Conservation (phyloP, 2,329 filamentous ascomycete genomes). For the Epicoccum nigrum region DNA sequence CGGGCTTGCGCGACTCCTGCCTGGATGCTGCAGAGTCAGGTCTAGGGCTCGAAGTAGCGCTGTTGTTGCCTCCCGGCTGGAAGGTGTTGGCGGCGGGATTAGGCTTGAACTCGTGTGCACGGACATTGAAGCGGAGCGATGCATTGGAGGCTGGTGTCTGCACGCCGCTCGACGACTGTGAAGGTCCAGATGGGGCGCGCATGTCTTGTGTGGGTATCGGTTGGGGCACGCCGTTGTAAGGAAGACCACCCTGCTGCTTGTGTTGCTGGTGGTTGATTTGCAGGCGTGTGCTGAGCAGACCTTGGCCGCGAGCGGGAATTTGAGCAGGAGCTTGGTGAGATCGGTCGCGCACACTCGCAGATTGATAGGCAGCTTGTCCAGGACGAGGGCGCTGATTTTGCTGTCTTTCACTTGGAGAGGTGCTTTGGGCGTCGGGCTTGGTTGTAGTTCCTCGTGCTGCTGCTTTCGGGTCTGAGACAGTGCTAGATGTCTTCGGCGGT, state of each 20-base stretch:
- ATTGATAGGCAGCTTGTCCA: conserved; percentile 48
- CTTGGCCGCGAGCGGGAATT: conserved; percentile 47
- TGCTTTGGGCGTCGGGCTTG: conserved; percentile 40
- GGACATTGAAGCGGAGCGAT: conserved; percentile 65
- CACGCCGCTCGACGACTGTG: conserved; percentile 55
- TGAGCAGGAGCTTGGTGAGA: conserved; percentile 51
- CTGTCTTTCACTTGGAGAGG: conserved; percentile 53
- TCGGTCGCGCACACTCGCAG: conserved; percentile 52
- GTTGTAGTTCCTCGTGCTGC: conserved; percentile 42
- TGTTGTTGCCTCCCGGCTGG: conserved; percentile 69
- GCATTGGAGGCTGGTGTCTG: conserved; percentile 61
- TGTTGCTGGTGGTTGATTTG: conserved; percentile 60
- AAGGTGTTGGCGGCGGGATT: conserved; percentile 82
- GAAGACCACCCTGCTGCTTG: conserved; percentile 50
- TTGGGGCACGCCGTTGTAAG: conserved; percentile 58
- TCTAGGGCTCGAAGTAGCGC: conserved; percentile 74
- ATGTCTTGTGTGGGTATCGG: conserved; percentile 67
- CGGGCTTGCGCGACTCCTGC: conserved; percentile 41
- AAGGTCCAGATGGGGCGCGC: conserved; percentile 75
- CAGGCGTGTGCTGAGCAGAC: conserved; percentile 58
- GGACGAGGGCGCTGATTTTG: conserved; percentile 54
- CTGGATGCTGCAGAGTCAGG: conserved; percentile 52
- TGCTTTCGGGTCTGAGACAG: conserved; percentile 41
- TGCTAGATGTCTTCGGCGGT: conserved; percentile 52
- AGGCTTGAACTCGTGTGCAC: conserved; percentile 79